Evolutionary conservation across 2,329 filamentous ascomycete genomes (phyloP), one percentile per base, ranked within the genome.

Genomic region (Xylariales sp.): DNA sequence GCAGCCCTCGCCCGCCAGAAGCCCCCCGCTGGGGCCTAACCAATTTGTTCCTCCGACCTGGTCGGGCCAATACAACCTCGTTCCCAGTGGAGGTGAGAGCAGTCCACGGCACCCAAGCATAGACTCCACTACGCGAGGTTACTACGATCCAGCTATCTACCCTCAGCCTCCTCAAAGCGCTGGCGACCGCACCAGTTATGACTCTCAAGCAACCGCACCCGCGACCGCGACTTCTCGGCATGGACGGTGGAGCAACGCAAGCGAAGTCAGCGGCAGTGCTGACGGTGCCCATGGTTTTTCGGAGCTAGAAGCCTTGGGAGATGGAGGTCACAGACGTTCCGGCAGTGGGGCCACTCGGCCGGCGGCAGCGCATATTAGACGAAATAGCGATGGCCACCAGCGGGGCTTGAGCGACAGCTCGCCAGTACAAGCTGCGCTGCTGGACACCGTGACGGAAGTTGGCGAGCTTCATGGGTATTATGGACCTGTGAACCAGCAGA

Each of bases 401-500:
- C 40, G 41, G 40, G 41, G 37, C 4, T 45, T 47, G 23, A 51
- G 52, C 14, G 50, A 51, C 14, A 45, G 53, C 43, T 37, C 36
- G 43, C 33, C 34, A 40, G 39, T 15, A 40, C 48, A 15, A 27
- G 47, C 49, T 23, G 36, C 43, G 21, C 41, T 46, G 29, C 49
- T 67, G 5, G 57, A 52, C 5, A 57, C 60, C 2, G 65, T 73
- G 21, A 59, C 53, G 30, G 71, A 75, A 47, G 48, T 52, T 4
- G 43, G 39, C 14, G 67, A 70, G 40, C 57, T 70, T 35, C 70
- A 74, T 37, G 71, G 71, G 4, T 64, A 70, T 25, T 67, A 73
- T 39, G 70, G 70, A 1, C 61, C 68, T 2, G 40, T 50, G 4
- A 52, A 66, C 33, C 51, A 56, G 1, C 59, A 60, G 7, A 61